Base-by-base conservation (phyloP, 1,284 basidiomycete genomes). In the Veloboletus limbatus region DNA sequence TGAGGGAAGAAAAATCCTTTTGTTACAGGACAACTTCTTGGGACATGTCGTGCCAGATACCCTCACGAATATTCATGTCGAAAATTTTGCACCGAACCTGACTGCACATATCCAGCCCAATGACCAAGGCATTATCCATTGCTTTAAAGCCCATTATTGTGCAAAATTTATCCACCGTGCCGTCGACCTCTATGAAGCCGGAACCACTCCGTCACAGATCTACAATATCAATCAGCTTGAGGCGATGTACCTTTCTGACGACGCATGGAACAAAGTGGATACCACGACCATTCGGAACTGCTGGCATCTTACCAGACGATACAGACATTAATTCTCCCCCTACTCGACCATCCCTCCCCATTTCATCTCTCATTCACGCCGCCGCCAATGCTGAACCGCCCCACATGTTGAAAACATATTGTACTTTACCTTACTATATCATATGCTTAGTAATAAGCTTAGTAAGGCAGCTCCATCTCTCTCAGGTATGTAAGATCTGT, bases 21-120 rank as follows among this genome's bases (percentile, higher is more conserved):
- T 45, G n/a, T 38, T 33, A 6, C 28, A 45, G 30, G 43, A 45
- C n/a, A 44, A 44, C 8, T 44, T 44, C 13, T 37, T 28, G 3
- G 28, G 35, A 0, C 35, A 45, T 16, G 10, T 45, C 6, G 10
- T 45, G 13, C 28, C 22, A 0, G 17, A 38, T 4, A 33, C 5
- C 2, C 43, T 45, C 26, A 38, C 30, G 11, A 37, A 45, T 16
- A 45, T 38, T 3, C 13, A 3, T 4, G 22, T 38, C 6, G 21
- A 18, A 2, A 45, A 38, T 8, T 45, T 45, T 17, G 11, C 8
- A 6, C 28, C 36, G 14, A 45, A 45, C 7, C 30, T 45, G 2
- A 45, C 36, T n/a, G 22, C 43, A 8, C 43, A 45, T 26, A 18
- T 45, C 2, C 14, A 43, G 14, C 18, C 26, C 2, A 35, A 35